Evolutionary conservation across 176 grass and related monocot species (phyloP).

Genomic region (Aegilops sharonensis): DNA sequence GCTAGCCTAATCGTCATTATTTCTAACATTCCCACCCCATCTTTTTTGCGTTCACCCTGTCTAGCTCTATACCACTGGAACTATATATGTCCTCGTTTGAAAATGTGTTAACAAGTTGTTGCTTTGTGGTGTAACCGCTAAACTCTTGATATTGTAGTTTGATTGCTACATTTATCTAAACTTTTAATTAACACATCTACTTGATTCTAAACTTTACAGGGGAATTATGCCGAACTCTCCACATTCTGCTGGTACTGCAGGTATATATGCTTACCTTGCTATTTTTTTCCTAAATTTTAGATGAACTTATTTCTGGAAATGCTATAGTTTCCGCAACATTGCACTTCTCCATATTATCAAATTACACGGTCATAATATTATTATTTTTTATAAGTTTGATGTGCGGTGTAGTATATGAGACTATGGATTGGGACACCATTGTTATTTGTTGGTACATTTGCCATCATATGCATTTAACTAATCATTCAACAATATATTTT

Average conservation of each 20-base stretch:
- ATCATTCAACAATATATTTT: too few relatives aligned
- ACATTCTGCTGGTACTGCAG: slow-evolving; percentile 18
- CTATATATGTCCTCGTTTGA: too few relatives aligned
- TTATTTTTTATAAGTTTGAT: not conserved
- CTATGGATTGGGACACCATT: not conserved
- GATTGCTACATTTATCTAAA: not conserved
- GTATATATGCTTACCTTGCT: slow-evolving; percentile 17
- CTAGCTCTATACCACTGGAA: too few relatives aligned
- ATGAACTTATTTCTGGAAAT: not conserved
- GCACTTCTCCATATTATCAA: not conserved
- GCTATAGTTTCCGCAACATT: not conserved
- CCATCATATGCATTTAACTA: not conserved
- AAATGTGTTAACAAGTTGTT: too few relatives aligned
- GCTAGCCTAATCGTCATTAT: too few relatives aligned
- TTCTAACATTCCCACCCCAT: too few relatives aligned
- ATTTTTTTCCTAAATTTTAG: not conserved
- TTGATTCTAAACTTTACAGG: slow-evolving; percentile 37
- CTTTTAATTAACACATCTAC: slow-evolving; percentile 15
- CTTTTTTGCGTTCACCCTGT: too few relatives aligned
- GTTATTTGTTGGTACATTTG: not conserved
- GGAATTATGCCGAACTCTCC: slow-evolving; percentile 34
- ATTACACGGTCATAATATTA: not conserved
- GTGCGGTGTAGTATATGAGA: not conserved
- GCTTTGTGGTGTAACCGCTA: too few relatives aligned
- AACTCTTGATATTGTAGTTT: too few relatives aligned